These are phyloP conservation scores for Candida suzukii DNA, from an alignment of 805 yeast genomes.

Conservation along the genomic window DNA sequence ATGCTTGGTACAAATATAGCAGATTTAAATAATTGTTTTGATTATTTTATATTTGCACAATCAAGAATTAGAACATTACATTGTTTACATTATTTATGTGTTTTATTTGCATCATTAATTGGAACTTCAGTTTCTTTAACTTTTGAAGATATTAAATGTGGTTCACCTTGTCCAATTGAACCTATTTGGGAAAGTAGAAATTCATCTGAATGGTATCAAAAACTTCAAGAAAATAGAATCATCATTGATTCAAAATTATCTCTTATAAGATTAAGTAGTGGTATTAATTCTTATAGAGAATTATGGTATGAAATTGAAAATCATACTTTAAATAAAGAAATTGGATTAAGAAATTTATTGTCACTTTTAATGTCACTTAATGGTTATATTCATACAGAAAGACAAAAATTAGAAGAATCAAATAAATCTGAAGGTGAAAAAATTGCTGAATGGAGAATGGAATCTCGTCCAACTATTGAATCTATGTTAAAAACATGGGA, in stretches of 20 bases:
- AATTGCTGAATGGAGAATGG: slow-evolving; percentile 60
- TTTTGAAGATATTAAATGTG: slow-evolving; percentile 46
- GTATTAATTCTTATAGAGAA: slow-evolving; percentile 43
- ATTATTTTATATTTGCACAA: slow-evolving; percentile 48
- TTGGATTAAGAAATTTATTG: slow-evolving; percentile 43
- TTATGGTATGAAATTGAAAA: slow-evolving; percentile 42
- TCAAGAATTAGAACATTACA: slow-evolving; percentile 49
- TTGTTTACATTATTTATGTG: slow-evolving; percentile 42
- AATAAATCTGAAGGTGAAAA: slow-evolving; percentile 32
- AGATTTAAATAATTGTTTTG: slow-evolving; percentile 34
- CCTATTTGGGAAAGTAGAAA: slow-evolving; percentile 51
- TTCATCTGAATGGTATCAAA: slow-evolving; percentile 42
- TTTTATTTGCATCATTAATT: slow-evolving; percentile 37
- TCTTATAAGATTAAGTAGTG: slow-evolving; percentile 51
- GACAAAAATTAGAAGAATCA: slow-evolving; percentile 27
- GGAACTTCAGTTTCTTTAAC: slow-evolving; percentile 34
- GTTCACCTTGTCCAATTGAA: slow-evolving; percentile 57
- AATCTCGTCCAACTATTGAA: slow-evolving; percentile 51
- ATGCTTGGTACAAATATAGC: not conserved
- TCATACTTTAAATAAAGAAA: slow-evolving; percentile 29
- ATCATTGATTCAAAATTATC: slow-evolving; percentile 45
- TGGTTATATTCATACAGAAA: slow-evolving; percentile 54
- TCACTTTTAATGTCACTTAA: slow-evolving; percentile 59
- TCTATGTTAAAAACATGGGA: slow-evolving; percentile 64
- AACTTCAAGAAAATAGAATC: slow-evolving; percentile 30